These are phyloP conservation scores for Thuja plicata DNA, from an alignment of 83 land plant species.

Conservation along the genomic window DNA sequence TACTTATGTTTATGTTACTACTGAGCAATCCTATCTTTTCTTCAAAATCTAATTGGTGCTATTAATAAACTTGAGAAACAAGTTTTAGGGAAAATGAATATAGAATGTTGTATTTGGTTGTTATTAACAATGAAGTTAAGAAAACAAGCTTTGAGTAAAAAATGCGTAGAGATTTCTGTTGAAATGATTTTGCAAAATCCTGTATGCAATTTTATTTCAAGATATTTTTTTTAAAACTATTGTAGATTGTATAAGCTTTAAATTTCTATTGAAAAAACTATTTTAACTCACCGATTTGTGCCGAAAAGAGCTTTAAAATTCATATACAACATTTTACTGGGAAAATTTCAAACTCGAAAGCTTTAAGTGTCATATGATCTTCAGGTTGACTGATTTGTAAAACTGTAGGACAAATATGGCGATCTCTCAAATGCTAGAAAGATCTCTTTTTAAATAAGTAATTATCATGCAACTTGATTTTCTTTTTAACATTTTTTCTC, in stretches of 20 bases:
- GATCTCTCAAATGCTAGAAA: background rate
- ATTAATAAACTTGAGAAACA: background rate
- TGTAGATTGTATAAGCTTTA: background rate
- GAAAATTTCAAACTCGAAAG: background rate
- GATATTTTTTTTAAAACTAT: background rate
- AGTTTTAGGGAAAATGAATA: background rate
- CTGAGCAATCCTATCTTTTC: background rate
- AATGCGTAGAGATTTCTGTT: background rate
- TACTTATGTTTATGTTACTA: background rate
- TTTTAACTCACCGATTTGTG: background rate
- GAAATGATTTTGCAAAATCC: background rate
- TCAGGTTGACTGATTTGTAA: background rate
- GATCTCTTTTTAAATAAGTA: background rate
- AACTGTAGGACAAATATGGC: background rate
- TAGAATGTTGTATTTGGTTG: background rate
- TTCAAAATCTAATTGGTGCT: background rate
- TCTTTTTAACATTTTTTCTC: background rate
- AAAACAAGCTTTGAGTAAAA: background rate
- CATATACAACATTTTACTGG: too few species aligned
- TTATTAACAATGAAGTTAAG: background rate
- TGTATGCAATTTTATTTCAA: background rate
- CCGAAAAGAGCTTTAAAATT: background rate
- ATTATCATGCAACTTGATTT: background rate
- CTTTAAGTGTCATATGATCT: background rate
- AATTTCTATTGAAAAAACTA: background rate